A percentile compares a stretch with the other conserved stretches of the same genome.
These are phyloP conservation scores for Sporothrix protearum DNA, from an alignment of 2,329 filamentous ascomycete genomes.

Conservation along the genomic window DNA sequence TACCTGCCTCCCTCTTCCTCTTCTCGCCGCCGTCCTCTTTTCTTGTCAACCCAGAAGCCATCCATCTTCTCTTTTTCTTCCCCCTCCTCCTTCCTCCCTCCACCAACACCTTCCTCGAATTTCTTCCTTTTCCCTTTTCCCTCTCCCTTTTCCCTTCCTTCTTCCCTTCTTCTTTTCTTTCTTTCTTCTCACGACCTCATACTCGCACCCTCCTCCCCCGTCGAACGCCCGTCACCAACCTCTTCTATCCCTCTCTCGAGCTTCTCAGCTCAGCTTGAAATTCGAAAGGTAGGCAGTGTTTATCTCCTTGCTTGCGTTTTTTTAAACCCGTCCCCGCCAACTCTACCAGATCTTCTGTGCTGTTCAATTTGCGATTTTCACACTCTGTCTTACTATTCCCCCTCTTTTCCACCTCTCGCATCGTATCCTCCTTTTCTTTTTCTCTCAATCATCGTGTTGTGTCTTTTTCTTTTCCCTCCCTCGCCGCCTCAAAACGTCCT, in stretches of 20 bases:
- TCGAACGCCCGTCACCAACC: constrained; percentile 32
- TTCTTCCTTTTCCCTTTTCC: constrained; percentile 26
- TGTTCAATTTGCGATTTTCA: constrained; percentile 2
- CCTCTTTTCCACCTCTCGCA: not conserved
- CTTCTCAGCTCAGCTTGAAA: constrained; percentile 24
- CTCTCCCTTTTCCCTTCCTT: constrained; percentile 22
- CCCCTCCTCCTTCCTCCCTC: constrained; percentile 25
- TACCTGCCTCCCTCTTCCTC: constrained; percentile 29
- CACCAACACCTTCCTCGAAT: constrained; percentile 25
- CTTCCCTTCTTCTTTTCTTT: constrained; percentile 27
- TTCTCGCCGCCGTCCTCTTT: constrained; percentile 20
- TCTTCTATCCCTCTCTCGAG: constrained; percentile 31
- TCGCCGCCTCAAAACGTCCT: constrained; percentile 18
- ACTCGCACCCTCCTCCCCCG: constrained; percentile 27
- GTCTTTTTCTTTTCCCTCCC: not conserved
- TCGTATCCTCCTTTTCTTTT: constrained; percentile 30
- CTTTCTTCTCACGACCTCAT: constrained; percentile 25
- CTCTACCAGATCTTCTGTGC: constrained; percentile 1
- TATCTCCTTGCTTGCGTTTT: constrained; percentile 35
- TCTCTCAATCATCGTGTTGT: constrained; percentile 24
- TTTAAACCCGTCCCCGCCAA: not conserved
- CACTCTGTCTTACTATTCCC: constrained; percentile 8
- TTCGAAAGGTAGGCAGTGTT: constrained; percentile 12
- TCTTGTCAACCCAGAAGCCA: constrained; percentile 25
- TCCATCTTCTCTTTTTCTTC: constrained; percentile 24